Evolutionary conservation across 2,329 filamentous ascomycete species (phyloP), one percentile per base, ranked within the genome.

Genomic region (Thermothelomyces thermophilus): DNA sequence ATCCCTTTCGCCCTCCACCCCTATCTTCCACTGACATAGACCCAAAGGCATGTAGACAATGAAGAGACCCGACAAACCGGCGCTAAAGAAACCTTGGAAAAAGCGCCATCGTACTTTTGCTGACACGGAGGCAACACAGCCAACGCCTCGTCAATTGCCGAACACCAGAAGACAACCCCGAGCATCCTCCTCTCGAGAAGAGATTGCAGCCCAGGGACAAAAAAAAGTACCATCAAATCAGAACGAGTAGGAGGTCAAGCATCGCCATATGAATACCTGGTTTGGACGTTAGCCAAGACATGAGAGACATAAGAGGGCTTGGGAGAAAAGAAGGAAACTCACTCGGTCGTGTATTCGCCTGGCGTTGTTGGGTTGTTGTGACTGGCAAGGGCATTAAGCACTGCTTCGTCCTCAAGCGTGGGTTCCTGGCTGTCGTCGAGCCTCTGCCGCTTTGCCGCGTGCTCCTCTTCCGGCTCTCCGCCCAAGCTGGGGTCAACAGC

Each of bases 311-410:
- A 47, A 14, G 16, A 11, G n/a, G n/a, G n/a, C n/a, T n/a, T 22
- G 13, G 28, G 22, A 17, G 6, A 16, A 28, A 1, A 16, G 31
- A 20, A 9, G 17, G 10, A 26, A 3, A 58, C 73, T 65, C 63
- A 76, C 73, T 74, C 70, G 26, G 68, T 55, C 30, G 62, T 58
- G 55, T 72, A 76, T 7, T 73, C 69, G 3, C 67, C 60, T 22
- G 62, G 52, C 2, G 63, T 62, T 2, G 63, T 60, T 2, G 64
- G 56, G 26, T 66, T 65, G 57, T 68, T 72, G 50, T 75, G 71
- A 3, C 67, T 70, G 16, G 73, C 70, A 36, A 77, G 59, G 7
- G 71, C 73, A 37, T 55, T 63, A 53, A 77, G 54, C 11, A 77
- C 70, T 5, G 72, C 72, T 49, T 75, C 73, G 50, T 77, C 74